Evolutionary conservation across 148 eudicot species (phyloP).

Genomic region (Vaccinium macrocarpon): DNA sequence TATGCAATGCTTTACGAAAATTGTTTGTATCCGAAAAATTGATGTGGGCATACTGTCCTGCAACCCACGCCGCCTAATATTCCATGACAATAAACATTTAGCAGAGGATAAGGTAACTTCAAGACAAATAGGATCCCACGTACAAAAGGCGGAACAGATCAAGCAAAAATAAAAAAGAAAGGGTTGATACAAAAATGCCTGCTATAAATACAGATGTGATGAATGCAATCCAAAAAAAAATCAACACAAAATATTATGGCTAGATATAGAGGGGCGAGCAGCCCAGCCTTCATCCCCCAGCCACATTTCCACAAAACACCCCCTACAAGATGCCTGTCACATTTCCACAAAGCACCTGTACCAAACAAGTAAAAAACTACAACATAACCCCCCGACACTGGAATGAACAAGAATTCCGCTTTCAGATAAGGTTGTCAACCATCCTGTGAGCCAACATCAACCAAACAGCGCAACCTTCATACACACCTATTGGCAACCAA

Average conservation of each 20-base stretch:
- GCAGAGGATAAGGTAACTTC: not conserved
- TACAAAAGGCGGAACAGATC: not conserved
- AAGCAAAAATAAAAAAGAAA: not conserved
- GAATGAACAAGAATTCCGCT: not conserved
- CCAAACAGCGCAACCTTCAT: not conserved
- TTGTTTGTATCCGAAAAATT: conserved; percentile 81
- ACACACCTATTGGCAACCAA: not conserved
- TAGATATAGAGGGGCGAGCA: not conserved
- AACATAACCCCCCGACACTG: not conserved
- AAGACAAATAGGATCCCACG: not conserved
- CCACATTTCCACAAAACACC: not conserved
- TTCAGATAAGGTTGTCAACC: not conserved
- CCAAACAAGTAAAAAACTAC: not conserved
- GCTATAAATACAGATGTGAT: not conserved
- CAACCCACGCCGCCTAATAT: conserved; percentile 97
- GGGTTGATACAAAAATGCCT: not conserved
- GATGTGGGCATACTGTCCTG: conserved; percentile 97
- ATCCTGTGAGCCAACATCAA: not conserved
- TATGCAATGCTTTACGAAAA: conserved; percentile 83
- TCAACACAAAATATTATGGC: not conserved
- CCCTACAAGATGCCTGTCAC: not conserved
- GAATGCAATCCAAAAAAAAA: not conserved
- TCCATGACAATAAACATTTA: conserved; percentile 7
- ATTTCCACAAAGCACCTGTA: not conserved
- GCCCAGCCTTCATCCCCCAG: not conserved